phyloP scores from a whole-genome alignment of 306 rosid genomes.

The Acmispon strigosus region DNA sequence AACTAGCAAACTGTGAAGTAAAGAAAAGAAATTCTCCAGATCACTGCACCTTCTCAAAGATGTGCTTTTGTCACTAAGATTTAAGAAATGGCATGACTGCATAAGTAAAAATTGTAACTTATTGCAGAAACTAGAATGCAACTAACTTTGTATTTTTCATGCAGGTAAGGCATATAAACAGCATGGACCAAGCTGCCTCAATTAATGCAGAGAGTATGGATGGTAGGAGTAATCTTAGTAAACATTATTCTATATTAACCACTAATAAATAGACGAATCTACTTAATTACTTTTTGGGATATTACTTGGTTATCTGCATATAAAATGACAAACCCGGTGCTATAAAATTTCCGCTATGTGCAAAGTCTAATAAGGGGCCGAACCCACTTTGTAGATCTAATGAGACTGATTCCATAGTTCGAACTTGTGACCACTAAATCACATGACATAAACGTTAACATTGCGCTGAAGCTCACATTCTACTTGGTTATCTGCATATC shows the following conservation, averaged over 20 bases:
- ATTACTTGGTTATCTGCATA: neutral
- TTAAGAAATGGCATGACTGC: neutral
- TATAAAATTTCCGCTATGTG: too few relatives aligned
- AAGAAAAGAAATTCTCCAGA: neutral
- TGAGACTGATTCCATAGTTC: too few relatives aligned
- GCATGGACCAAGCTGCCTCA: conserved; percentile 50
- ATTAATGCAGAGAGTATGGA: conserved; percentile 22
- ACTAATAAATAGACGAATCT: neutral
- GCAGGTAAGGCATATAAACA: conserved; percentile 73
- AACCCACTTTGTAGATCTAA: too few relatives aligned
- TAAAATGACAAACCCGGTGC: too few relatives aligned
- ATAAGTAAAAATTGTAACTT: neutral
- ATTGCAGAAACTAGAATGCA: neutral
- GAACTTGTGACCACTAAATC: too few relatives aligned
- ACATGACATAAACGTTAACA: too few relatives aligned
- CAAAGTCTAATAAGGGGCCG: too few relatives aligned
- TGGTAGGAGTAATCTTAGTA: conserved; percentile 3
- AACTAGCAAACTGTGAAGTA: neutral
- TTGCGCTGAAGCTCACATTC: too few relatives aligned
- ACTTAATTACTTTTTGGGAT: neutral
- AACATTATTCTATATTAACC: neutral
- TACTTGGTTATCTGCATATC: neutral
- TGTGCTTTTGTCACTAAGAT: neutral
- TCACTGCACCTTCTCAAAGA: neutral
- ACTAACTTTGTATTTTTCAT: conserved; percentile 7